Percentiles rank a stretch among this genome's conserved stretches.
These are phyloP conservation scores for Colletotrichum sojae DNA, from an alignment of 2,329 filamentous ascomycete species.

Conservation along the genomic window DNA sequence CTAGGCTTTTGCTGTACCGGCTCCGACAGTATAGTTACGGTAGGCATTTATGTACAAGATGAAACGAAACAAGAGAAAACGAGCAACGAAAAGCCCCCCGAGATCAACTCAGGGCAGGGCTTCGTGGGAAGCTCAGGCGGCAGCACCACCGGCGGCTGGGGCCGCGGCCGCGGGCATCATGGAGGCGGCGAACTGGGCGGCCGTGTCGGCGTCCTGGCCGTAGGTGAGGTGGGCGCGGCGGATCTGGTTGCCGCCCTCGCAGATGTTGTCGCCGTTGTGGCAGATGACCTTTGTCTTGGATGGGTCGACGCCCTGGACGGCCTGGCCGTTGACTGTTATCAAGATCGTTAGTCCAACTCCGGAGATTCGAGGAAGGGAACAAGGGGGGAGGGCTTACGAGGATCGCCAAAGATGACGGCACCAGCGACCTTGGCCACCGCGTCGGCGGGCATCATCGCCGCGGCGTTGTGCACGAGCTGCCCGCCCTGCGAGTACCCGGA, in stretches of 20 bases:
- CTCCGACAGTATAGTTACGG: background rate
- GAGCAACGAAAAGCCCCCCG: slow-evolving; percentile 1
- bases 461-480: slow-evolving; percentile 60
- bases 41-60: slow-evolving; percentile 4
- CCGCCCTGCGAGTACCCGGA: slow-evolving; percentile 62
- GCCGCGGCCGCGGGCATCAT: slow-evolving; percentile 14
- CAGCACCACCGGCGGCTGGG: background rate
- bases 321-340: slow-evolving; percentile 30
- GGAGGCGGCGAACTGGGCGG: slow-evolving; percentile 43
- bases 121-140: background rate
- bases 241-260: slow-evolving; percentile 47
- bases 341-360: background rate
- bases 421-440: slow-evolving; percentile 47
- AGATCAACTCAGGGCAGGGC: slow-evolving; percentile 33
- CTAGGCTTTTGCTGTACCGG: background rate
- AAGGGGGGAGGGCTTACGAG: slow-evolving; percentile 17
- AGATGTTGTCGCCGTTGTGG: slow-evolving; percentile 51
- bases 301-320: slow-evolving; percentile 29
- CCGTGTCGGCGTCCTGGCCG: slow-evolving; percentile 46
- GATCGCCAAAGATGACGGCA: slow-evolving; percentile 50
- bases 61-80: background rate
- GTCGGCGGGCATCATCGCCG: slow-evolving; percentile 53
- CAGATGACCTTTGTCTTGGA: slow-evolving; percentile 47
- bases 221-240: slow-evolving; percentile 48
- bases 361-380: slow-evolving; percentile 45